These are phyloP conservation scores for Cutaneotrichosporon spelunceum DNA, from an alignment of 1,284 basidiomycete genomes.

Conservation along the genomic window DNA sequence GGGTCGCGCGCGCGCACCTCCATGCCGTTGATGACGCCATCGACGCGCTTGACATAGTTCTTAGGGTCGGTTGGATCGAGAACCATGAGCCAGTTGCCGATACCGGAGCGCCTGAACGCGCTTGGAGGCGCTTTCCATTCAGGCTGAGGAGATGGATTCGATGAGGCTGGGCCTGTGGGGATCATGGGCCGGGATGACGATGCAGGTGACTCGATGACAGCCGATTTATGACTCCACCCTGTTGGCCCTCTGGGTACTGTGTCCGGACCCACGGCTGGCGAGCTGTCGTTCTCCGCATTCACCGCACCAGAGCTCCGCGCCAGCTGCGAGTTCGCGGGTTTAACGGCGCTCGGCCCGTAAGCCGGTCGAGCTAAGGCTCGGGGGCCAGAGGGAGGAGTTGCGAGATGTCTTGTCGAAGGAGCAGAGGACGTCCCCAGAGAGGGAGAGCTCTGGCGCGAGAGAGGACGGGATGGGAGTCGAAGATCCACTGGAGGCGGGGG, in stretches of 20 bases:
- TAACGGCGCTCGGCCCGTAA: background rate
- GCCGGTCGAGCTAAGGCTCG: background rate
- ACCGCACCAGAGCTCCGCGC: background rate
- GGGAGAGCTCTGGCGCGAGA: constrained; percentile 9
- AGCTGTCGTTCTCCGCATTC: background rate
- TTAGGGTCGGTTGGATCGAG: constrained; percentile 25
- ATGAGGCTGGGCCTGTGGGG: constrained; percentile 6
- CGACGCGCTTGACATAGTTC: constrained; percentile 36
- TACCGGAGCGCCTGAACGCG: constrained; percentile 28
- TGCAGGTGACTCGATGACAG: constrained; percentile 13
- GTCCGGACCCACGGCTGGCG: background rate
- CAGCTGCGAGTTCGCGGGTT: background rate
- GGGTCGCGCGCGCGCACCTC: constrained; percentile 36
- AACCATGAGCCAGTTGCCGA: constrained; percentile 33
- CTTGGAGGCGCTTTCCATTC: constrained; percentile 33
- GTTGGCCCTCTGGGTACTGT: constrained; percentile 4
- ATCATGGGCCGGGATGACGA: constrained; percentile 7
- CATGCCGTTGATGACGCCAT: constrained; percentile 36
- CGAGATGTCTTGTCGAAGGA: constrained; percentile 6
- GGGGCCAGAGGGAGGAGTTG: constrained; percentile 2
- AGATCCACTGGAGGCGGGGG: constrained; percentile 29
- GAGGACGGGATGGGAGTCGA: constrained; percentile 16
- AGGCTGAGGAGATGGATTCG: constrained; percentile 4
- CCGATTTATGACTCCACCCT: background rate
- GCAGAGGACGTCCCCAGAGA: background rate